Base-by-base conservation (phyloP, 306 rosid species). In the Astragalus glycyphyllos region DNA sequence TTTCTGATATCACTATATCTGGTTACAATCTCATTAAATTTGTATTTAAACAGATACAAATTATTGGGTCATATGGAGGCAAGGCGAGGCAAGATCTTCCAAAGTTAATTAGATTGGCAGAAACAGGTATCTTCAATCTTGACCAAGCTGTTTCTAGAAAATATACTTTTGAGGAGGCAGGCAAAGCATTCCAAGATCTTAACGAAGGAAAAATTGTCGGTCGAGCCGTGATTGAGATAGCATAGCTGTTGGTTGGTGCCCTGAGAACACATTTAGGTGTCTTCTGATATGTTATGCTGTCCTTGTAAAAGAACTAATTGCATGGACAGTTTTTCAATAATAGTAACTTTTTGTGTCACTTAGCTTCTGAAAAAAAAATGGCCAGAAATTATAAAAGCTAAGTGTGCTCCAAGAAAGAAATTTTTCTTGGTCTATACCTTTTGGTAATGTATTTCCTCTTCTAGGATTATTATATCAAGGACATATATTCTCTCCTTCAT, bases 61-160 rank as follows among this genome's bases (percentile, higher is more conserved):
- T 93, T 35, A 87, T 93, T 74, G 98, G 97, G 4, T 90, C 97
- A 0, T 90, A 90, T 67, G 98, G 97, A 86, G 98, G 87, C 49
- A 89, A 97, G 74, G 99, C 97, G 4, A 90, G 99, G 86, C 92
- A 94, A 82, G 99, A 94, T 83, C 99, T 94, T 69, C 99, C 99
- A 0, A 91, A 90, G 83, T 14, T 94, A 79, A 85, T 91, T 8
- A 87, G 83, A 82, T 57, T 94, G 74, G 97, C 99, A 68, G 99
- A 94, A 78, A 60, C 88, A 9, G 99, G 97, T 11, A 74, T 91
- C 54, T 94, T 94, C 82, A 82, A 87, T 75, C 95, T 91, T 16
- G 34, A 58, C 5, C 61, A 75, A 79, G 90, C 97, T 40, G 99
- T 94, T 82, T 81, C 99, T 29, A 85, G 87, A 82, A 89, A 4